phyloP scores from a whole-genome alignment of 176 grass and related monocot species.

The Lolium perenne region DNA sequence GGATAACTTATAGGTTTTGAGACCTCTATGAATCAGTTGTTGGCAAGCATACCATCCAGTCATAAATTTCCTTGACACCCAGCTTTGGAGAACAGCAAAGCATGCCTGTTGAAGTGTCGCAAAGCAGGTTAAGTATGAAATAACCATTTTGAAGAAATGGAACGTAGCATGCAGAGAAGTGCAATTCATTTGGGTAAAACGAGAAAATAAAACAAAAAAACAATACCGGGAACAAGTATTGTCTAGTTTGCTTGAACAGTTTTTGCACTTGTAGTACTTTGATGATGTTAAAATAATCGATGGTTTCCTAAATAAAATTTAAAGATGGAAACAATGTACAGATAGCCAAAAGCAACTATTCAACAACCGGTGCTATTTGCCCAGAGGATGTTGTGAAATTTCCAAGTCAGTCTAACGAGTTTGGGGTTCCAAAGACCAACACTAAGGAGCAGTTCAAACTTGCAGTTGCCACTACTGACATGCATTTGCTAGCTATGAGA shows the following conservation, averaged over 20 bases:
- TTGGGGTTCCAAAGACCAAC: neutral
- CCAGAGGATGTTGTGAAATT: neutral
- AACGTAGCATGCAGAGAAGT: neutral
- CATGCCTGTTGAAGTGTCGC: slow-evolving; percentile 59
- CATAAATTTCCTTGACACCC: slow-evolving; percentile 98
- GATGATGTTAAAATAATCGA: neutral
- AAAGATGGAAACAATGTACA: too few relatives aligned
- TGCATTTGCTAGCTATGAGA: neutral
- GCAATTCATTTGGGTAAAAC: slow-evolving; percentile 11
- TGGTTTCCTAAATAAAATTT: neutral
- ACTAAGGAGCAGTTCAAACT: neutral
- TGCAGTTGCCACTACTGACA: neutral
- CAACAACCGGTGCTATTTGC: neutral
- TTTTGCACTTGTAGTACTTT: neutral
- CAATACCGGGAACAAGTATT: neutral
- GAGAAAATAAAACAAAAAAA: neutral
- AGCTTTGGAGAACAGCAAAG: slow-evolving; percentile 94
- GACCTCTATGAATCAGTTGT: slow-evolving; percentile 22
- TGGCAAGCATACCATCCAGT: slow-evolving; percentile 80
- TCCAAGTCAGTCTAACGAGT: neutral
- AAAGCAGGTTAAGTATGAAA: too few relatives aligned
- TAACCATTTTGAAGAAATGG: too few relatives aligned
- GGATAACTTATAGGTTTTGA: slow-evolving; percentile 4
- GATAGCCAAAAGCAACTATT: neutral
- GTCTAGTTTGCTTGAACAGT: neutral